These are phyloP conservation scores for Starmerella stellata DNA, from an alignment of 805 yeast genomes.

Conservation along the genomic window DNA sequence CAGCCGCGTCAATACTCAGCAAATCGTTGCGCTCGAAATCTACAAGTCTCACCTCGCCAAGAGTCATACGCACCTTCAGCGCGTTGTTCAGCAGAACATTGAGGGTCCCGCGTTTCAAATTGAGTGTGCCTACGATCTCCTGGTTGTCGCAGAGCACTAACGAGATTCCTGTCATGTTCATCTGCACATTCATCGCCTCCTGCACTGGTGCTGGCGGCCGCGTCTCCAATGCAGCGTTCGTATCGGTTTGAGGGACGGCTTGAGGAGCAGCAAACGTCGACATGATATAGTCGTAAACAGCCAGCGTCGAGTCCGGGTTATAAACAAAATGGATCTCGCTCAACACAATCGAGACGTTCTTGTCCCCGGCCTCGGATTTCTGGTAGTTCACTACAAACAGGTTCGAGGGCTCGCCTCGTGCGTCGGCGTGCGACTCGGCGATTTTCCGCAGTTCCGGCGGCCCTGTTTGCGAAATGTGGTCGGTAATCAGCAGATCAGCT, in stretches of 20 bases:
- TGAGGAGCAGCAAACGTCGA: constrained; percentile 48
- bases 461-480: constrained; percentile 47
- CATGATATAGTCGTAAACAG: constrained; percentile 60
- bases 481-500: constrained; percentile 52
- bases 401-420: constrained; percentile 16
- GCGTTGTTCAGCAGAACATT: constrained; percentile 53
- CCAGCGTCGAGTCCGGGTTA: constrained; percentile 59
- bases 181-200: constrained; percentile 35
- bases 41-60: constrained; percentile 55
- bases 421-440: constrained; percentile 34
- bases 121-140: constrained; percentile 58
- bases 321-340: constrained; percentile 63
- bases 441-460: constrained; percentile 48
- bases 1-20: constrained; percentile 69
- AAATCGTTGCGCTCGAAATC: constrained; percentile 34
- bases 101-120: constrained; percentile 55
- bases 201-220: not conserved
- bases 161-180: constrained; percentile 55
- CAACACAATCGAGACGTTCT: constrained; percentile 48
- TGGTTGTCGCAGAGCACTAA: constrained; percentile 70
- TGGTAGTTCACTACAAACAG: constrained; percentile 43
- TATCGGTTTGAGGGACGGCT: not conserved
- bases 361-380: constrained; percentile 51
- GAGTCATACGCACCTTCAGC: constrained; percentile 44
- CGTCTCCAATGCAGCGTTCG: not conserved